Base-by-base conservation (phyloP, 768 basidiomycete genomes). In the Termitomyces sp. region DNA sequence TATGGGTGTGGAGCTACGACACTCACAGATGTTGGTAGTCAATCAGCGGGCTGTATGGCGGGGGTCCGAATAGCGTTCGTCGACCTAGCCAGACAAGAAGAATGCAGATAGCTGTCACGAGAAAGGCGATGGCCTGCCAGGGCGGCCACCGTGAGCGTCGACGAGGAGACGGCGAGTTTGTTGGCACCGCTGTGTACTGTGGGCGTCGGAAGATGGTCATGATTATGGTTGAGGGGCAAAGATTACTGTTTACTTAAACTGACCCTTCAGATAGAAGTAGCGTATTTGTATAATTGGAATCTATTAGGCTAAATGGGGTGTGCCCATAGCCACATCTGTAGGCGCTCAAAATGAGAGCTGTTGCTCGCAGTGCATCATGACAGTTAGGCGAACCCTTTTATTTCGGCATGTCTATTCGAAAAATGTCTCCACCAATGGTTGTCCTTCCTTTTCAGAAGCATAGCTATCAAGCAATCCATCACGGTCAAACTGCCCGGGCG, bases 1-100 rank as follows among this genome's bases (percentile, higher is more conserved):
- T n/a, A n/a, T n/a, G n/a, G n/a, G n/a, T n/a, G n/a, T n/a, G n/a
- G n/a, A n/a, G n/a, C n/a, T n/a, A n/a, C n/a, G n/a, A n/a, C n/a
- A 57, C 64, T 55, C 53, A 67, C 67, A 70, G 48, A 49, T 66
- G 23, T 43, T 67, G 69, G 46, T 66, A 70, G 43, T 64, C 57
- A 3, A 61, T 52, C 25, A 66, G 56, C 8, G 68, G 62, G 35
- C 48, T 67, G 46, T 64, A 70, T 1, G 59, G 56, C 23, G 50
- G 35, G 0, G 52, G 30, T 2, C 11, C 19, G n/a, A 56, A 53
- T 2, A 60, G 32, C 0, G 52, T 12, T 11, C 23, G 42, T 3
- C 54, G 42, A 2, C 17, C 43, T 6, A 28, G 37, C 61, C 60
- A 60, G 16, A 58, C 8, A 2, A 56, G 7, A 1, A 56, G 23